Evolutionary conservation across 2,329 filamentous ascomycete genomes (phyloP).

Genomic region (Neodidymelliopsis sp.): DNA sequence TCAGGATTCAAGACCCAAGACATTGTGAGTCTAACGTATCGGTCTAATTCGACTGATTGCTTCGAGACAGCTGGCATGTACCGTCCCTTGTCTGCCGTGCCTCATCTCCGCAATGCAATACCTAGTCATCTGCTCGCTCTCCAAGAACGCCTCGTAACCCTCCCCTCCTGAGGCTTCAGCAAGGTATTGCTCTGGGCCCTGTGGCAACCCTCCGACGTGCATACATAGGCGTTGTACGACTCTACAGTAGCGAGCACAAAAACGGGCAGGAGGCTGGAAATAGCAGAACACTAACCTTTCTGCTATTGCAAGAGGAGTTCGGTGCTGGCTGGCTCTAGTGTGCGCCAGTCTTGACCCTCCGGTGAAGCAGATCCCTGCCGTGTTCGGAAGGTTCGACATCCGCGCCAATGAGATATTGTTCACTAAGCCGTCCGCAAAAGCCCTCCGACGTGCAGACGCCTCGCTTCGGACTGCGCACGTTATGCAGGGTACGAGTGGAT

Average conservation of each 20-base stretch:
- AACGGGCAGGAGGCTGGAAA: background rate
- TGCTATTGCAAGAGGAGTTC: background rate
- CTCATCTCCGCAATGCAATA: slow-evolving; percentile 1
- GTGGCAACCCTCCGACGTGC: slow-evolving; percentile 1
- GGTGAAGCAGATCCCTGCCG: slow-evolving; percentile 2
- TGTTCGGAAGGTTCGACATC: background rate
- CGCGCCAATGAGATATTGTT: slow-evolving; percentile 7
- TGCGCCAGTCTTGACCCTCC: background rate
- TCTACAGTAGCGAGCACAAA: background rate
- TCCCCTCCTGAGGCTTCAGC: no score
- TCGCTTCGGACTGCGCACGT: background rate
- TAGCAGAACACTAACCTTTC: background rate
- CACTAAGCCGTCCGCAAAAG: background rate
- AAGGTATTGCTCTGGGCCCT: no score
- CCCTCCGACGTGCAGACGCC: slow-evolving; percentile 4
- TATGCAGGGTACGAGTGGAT: slow-evolving; percentile 2
- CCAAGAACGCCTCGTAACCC: no score
- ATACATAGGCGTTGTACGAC: slow-evolving; percentile 1
- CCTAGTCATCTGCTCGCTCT: no score
- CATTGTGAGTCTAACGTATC: slow-evolving; percentile 2
- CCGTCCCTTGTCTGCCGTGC: background rate
- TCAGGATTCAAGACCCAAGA: no score
- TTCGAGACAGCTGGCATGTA: slow-evolving; percentile 1
- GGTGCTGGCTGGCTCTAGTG: background rate
- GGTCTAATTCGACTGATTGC: background rate